A percentile compares a stretch with the other conserved stretches of the same genome.
Conservation (phyloP, 176 grass and related monocot genomes). For the Carex scoparia region DNA sequence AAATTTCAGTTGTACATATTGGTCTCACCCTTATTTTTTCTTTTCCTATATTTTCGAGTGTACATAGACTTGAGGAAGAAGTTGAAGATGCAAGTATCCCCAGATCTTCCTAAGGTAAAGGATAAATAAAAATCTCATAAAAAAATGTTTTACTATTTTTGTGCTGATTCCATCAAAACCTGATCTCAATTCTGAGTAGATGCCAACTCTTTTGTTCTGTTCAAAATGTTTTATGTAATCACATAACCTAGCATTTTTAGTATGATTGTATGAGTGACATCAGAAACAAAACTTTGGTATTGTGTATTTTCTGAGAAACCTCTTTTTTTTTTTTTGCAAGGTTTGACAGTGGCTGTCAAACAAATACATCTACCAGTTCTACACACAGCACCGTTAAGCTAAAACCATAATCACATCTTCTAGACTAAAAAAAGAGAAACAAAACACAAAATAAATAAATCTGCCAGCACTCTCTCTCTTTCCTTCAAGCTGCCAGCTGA, state of each 20-base stretch:
- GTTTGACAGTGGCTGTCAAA: too few species aligned
- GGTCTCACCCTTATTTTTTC: background rate
- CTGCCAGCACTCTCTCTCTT: too few species aligned
- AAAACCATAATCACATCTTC: too few species aligned
- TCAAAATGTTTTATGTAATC: background rate
- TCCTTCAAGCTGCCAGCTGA: too few species aligned
- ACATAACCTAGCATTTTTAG: background rate
- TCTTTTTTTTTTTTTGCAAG: too few species aligned
- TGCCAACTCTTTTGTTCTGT: background rate
- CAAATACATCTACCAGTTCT: too few species aligned
- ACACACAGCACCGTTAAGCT: too few species aligned
- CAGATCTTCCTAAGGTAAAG: constrained; percentile 8
- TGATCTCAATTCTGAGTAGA: background rate
- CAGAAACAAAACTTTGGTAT: too few species aligned
- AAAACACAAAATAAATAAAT: too few species aligned
- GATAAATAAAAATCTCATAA: background rate
- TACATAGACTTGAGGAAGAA: constrained; percentile 18
- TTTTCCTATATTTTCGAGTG: background rate
- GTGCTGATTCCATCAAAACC: background rate
- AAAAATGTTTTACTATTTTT: background rate
- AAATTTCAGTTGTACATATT: background rate
- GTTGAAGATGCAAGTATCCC: constrained; percentile 13
- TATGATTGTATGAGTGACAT: background rate
- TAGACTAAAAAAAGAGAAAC: too few species aligned
- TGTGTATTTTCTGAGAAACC: too few species aligned